phyloP scores from a whole-genome alignment of 345 rosid genomes.

The Diplotaxis tenuifolia region DNA sequence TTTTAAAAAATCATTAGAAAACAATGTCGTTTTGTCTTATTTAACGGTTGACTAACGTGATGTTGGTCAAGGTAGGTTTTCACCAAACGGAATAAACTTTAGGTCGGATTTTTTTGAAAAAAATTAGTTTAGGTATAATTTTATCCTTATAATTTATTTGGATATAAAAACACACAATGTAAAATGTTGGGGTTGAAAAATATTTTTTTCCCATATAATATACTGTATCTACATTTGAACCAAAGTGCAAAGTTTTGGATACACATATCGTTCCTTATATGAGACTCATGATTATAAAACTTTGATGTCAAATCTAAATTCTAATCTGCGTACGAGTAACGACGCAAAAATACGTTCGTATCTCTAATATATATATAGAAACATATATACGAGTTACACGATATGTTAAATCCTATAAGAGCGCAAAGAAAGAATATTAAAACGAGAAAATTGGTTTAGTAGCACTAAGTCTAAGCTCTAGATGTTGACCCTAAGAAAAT shows the following conservation, averaged over 20 bases:
- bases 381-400: background rate
- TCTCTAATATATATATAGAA: background rate
- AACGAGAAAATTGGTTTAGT: background rate
- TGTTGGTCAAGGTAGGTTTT: too few species aligned
- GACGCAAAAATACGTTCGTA: background rate
- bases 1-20: too few species aligned
- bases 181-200: too few species aligned
- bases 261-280: background rate
- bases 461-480: background rate
- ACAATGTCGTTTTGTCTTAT: too few species aligned
- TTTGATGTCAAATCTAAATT: background rate
- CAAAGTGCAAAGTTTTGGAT: background rate
- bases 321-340: background rate
- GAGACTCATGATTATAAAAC: background rate
- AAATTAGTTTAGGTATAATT: too few species aligned
- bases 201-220: too few species aligned
- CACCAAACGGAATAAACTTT: too few species aligned
- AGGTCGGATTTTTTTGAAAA: too few species aligned
- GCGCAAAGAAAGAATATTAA: background rate
- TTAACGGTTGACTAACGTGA: too few species aligned
- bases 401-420: too few species aligned
- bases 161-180: too few species aligned
- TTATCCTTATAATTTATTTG: too few species aligned
- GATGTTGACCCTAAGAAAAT: background rate
- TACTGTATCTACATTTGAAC: background rate